Evolutionary conservation across 2,329 filamentous ascomycete species (phyloP), one percentile per base, ranked within the genome.

Genomic region (Raffaelea deltoideospora): DNA sequence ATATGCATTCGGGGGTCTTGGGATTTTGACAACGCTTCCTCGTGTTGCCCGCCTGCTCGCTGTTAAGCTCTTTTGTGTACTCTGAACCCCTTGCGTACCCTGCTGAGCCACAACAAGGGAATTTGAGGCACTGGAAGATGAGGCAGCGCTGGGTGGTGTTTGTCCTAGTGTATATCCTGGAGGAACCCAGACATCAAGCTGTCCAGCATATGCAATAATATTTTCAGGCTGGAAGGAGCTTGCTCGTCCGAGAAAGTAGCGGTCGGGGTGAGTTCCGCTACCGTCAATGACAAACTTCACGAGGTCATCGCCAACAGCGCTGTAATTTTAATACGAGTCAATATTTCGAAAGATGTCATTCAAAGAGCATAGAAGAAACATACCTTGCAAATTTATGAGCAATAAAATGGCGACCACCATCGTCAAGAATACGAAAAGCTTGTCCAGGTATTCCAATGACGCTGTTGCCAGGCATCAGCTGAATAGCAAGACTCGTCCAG

Each of bases 1-100:
- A 48, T 56, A 62, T 6, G 57, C 55, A 43, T 62, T 61, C 13
- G 56, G 53, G 23, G 59, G 59, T 7, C 58, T 55, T 18, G 52
- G 55, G 32, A 59, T 50, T 41, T 39, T 39, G 22, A 39, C 22
- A 21, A 18, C 26, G 19, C 40, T 34, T 6, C 34, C 30, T 7
- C 36, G 36, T 13, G 33, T 20, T 18, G 34, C 33, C 23, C 39
- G 35, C 3, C 29, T 23, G 20, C n/a, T 21, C n/a, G n/a, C n/a
- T n/a, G n/a, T n/a, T n/a, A n/a, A n/a, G n/a, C n/a, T n/a, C n/a
- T n/a, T n/a, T n/a, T n/a, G n/a, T n/a, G n/a, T n/a, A n/a, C n/a
- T n/a, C n/a, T n/a, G n/a, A n/a, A n/a, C n/a, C n/a, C n/a, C n/a
- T n/a, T n/a, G n/a, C n/a, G n/a, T n/a, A n/a, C n/a, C n/a, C n/a